Evolutionary conservation across 352 stramenopile species (phyloP).

Genomic region (Phytophthora meadii): DNA sequence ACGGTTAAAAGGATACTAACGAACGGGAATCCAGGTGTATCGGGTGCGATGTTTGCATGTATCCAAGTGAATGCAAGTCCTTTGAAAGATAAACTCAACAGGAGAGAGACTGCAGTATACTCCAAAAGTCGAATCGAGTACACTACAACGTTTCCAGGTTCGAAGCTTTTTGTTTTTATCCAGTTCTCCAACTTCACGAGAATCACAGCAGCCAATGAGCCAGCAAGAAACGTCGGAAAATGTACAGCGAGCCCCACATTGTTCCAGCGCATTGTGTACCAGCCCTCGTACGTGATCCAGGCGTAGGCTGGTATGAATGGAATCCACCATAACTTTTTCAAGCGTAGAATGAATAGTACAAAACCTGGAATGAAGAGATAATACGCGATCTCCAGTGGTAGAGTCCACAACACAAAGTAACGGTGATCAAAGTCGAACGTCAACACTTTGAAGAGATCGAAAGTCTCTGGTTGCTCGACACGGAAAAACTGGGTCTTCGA

Average conservation of each 20-base stretch:
- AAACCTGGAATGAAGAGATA: slow-evolving; percentile 41
- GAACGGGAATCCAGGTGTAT: slow-evolving; percentile 27
- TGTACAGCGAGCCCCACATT: slow-evolving; percentile 30
- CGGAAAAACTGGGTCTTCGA: slow-evolving; percentile 31
- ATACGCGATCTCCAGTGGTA: slow-evolving; percentile 37
- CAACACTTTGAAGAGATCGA: slow-evolving; percentile 46
- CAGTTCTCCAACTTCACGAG: slow-evolving; percentile 27
- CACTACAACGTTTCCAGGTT: slow-evolving; percentile 3
- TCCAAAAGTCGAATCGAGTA: slow-evolving; percentile 26
- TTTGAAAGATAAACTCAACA: slow-evolving; percentile 35
- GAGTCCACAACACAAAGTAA: slow-evolving; percentile 53
- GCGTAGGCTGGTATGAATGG: slow-evolving; percentile 28
- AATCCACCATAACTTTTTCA: slow-evolving; percentile 31
- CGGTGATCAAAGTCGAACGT: slow-evolving; percentile 40
- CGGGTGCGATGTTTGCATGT: slow-evolving; percentile 17
- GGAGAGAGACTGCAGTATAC: slow-evolving; percentile 10
- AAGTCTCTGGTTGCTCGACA: slow-evolving; percentile 32
- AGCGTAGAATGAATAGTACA: slow-evolving; percentile 25
- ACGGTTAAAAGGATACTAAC: slow-evolving; percentile 33
- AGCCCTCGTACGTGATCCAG: slow-evolving; percentile 33
- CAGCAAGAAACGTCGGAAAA: slow-evolving; percentile 33
- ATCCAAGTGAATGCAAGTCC: slow-evolving; percentile 39
- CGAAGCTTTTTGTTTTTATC: slow-evolving; percentile 23
- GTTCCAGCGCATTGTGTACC: slow-evolving; percentile 23
- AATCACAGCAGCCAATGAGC: slow-evolving; percentile 37